Evolutionary conservation across 352 stramenopile genomes (phyloP).

Genomic region (Phytophthora macrochlamydospora): DNA sequence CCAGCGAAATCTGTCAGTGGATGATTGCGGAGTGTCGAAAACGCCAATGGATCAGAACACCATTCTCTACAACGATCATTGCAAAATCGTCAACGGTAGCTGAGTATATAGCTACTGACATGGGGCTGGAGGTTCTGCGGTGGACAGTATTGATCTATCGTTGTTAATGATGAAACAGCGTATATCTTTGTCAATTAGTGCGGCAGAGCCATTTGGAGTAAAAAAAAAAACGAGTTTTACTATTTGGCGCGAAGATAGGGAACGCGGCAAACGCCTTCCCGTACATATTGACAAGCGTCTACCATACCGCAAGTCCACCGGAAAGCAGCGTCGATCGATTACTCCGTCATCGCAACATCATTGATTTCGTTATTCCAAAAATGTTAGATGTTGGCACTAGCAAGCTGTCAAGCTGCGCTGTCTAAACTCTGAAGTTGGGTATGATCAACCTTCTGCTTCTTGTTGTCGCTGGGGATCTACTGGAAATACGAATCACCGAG

Average conservation of each 20-base stretch:
- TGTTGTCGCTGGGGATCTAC: not conserved
- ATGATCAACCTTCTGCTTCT: not conserved
- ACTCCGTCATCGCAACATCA: not conserved
- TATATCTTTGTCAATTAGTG: not conserved
- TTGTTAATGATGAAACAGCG: slow-evolving; percentile 1
- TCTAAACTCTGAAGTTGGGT: not conserved
- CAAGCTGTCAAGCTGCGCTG: not conserved
- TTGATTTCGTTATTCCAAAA: not conserved
- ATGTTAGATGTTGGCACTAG: not conserved
- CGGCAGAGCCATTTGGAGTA: not conserved
- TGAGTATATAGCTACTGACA: too few relatives aligned
- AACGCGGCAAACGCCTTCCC: not conserved
- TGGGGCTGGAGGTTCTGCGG: too few relatives aligned
- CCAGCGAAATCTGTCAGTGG: too few relatives aligned
- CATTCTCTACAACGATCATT: too few relatives aligned
- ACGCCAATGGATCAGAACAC: too few relatives aligned
- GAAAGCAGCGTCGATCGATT: not conserved
- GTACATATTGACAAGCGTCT: not conserved
- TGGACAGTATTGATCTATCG: too few relatives aligned
- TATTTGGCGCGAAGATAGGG: not conserved
- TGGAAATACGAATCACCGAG: not conserved
- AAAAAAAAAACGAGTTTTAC: not conserved
- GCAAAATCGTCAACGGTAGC: too few relatives aligned
- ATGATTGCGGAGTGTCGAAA: too few relatives aligned
- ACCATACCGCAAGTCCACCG: not conserved